Evolutionary conservation across 2,329 filamentous ascomycete genomes (phyloP).

Genomic region (Fusarium miscanthi): DNA sequence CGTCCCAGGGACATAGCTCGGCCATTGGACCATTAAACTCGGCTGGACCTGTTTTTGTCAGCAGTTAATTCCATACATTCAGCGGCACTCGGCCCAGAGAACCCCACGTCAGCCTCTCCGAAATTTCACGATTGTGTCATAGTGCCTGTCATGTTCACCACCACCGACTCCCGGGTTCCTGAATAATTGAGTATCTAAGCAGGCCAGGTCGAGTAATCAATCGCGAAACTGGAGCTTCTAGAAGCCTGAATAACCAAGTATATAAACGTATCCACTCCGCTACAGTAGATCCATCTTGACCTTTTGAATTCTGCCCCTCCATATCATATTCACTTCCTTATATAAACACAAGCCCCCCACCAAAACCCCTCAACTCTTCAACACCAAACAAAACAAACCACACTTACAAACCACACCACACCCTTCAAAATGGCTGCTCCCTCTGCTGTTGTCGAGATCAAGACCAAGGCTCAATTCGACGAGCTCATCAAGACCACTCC

Average conservation of each 20-base stretch:
- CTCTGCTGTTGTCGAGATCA: slow-evolving; percentile 52
- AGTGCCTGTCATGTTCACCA: slow-evolving; percentile 36
- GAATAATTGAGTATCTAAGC: background rate
- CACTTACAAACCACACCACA: slow-evolving; percentile 1
- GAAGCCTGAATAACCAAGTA: background rate
- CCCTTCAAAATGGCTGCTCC: slow-evolving; percentile 42
- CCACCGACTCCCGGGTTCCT: slow-evolving; percentile 18
- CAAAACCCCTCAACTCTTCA: slow-evolving; percentile 33
- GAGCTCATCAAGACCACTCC: slow-evolving; percentile 59
- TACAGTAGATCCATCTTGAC: slow-evolving; percentile 6
- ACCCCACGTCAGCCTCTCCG: slow-evolving; percentile 16
- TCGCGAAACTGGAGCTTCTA: slow-evolving; percentile 13
- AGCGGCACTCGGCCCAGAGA: slow-evolving; percentile 28
- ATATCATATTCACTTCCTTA: background rate
- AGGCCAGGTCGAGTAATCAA: slow-evolving; percentile 14
- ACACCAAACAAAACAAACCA: background rate
- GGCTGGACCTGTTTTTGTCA: slow-evolving; percentile 35
- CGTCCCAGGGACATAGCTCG: background rate
- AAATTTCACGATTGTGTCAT: slow-evolving; percentile 43
- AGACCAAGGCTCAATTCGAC: slow-evolving; percentile 59
- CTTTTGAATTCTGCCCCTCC: slow-evolving; percentile 13
- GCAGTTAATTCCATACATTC: slow-evolving; percentile 13
- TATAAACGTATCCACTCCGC: slow-evolving; percentile 31
- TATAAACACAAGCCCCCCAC: slow-evolving; percentile 21
- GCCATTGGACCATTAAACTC: background rate